Evolutionary conservation across 2,329 filamentous ascomycete genomes (phyloP).

Genomic region (Microsporum canis): DNA sequence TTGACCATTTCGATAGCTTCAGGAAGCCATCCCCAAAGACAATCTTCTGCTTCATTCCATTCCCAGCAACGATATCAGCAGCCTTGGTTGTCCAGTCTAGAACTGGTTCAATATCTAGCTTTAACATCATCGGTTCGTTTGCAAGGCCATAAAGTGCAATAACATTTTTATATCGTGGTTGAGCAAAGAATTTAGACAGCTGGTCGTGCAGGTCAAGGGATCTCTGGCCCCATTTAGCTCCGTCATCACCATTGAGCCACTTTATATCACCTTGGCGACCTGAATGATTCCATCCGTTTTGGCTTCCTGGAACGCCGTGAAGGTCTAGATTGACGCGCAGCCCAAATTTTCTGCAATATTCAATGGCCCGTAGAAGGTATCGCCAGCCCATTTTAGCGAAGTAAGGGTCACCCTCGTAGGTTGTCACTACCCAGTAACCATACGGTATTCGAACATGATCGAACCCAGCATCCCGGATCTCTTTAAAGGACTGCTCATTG

Average conservation of each 20-base stretch:
- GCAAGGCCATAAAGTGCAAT: conserved; percentile 85
- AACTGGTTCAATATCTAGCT: conserved; percentile 53
- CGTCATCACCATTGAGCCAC: conserved; percentile 88
- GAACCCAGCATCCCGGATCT: conserved; percentile 76
- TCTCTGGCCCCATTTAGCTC: conserved; percentile 63
- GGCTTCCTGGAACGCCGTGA: conserved; percentile 81
- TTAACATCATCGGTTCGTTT: conserved; percentile 87
- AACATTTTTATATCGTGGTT: conserved; percentile 83
- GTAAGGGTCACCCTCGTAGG: conserved; percentile 78
- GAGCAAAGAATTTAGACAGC: conserved; percentile 83
- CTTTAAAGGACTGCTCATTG: conserved; percentile 68
- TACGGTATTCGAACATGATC: conserved; percentile 96
- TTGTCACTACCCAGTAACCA: conserved; percentile 86
- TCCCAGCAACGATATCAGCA: conserved; percentile 59
- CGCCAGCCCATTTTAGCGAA: conserved; percentile 79
- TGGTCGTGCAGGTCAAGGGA: conserved; percentile 79
- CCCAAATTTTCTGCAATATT: conserved; percentile 87
- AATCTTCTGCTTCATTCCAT: conserved; percentile 61
- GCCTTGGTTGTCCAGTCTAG: conserved; percentile 69
- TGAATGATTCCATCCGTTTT: conserved; percentile 97
- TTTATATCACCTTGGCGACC: conserved; percentile 67
- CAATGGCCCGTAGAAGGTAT: conserved; percentile 83
- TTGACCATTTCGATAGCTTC: conserved; percentile 83
- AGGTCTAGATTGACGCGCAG: conserved; percentile 86
- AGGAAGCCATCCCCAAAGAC: conserved; percentile 94